Percentiles rank a stretch among this genome's conserved stretches.
Evolutionary conservation across 2,329 filamentous ascomycete genomes (phyloP).

Genomic region (Talaromyces funiculosus): DNA sequence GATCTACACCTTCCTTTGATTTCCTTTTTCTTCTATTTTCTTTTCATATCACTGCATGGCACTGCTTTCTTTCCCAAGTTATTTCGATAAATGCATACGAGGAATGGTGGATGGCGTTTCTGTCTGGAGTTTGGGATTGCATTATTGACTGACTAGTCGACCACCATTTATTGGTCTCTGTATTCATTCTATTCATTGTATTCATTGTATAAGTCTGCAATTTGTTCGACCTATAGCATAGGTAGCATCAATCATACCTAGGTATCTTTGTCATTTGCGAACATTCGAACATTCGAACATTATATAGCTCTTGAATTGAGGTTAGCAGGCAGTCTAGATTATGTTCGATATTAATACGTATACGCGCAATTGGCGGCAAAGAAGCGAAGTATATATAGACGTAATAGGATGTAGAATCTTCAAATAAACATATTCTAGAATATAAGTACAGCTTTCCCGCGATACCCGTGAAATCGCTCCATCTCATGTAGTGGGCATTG

Average conservation of each 20-base stretch:
- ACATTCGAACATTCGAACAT: too few species aligned
- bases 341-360: background rate
- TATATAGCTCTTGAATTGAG: too few species aligned
- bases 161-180: background rate
- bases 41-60: background rate
- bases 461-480: background rate
- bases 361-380: background rate
- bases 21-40: background rate
- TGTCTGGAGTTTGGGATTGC: background rate
- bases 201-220: background rate
- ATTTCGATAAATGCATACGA: background rate
- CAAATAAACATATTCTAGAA: background rate
- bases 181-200: background rate
- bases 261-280: too few species aligned
- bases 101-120: constrained; percentile 3
- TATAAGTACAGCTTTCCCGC: constrained; percentile 1
- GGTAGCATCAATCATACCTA: background rate
- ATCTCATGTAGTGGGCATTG: background rate
- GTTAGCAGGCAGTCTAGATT: background rate
- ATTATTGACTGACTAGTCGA: background rate
- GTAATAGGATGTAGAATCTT: background rate
- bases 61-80: background rate
- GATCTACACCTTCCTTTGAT: background rate
- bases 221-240: background rate
- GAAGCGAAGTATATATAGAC: background rate